Conservation (phyloP, 495 filamentous ascomycete species). For the Podospora didyma region DNA sequence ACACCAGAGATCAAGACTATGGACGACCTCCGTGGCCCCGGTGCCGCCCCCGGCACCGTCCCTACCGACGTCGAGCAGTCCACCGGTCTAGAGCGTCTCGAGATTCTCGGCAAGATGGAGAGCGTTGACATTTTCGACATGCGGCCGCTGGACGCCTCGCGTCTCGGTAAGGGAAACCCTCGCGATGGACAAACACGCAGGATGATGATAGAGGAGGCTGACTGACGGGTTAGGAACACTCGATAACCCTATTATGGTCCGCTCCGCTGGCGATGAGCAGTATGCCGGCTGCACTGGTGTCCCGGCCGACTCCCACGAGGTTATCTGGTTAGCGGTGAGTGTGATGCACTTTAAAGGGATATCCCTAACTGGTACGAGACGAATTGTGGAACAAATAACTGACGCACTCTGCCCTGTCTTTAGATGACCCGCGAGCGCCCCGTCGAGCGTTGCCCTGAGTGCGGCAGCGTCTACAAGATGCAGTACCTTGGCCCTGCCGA, state of each 20-base stretch:
- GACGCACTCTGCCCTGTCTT: background rate
- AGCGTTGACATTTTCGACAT: constrained; percentile 98
- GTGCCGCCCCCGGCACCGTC: constrained; percentile 75
- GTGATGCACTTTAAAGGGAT: too few species aligned
- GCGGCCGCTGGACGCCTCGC: constrained; percentile 87
- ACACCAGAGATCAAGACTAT: constrained; percentile 75
- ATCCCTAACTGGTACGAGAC: too few species aligned
- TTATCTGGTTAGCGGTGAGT: constrained; percentile 85
- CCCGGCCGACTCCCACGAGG: constrained; percentile 86
- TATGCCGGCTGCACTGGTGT: constrained; percentile 93
- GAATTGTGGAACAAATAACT: constrained; percentile 2
- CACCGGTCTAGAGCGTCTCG: constrained; percentile 95
- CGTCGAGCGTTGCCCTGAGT: constrained; percentile 89
- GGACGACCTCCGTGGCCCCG: constrained; percentile 78
- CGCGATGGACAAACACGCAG: background rate
- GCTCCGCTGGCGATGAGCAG: constrained; percentile 90
- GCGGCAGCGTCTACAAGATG: constrained; percentile 93
- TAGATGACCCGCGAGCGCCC: constrained; percentile 88
- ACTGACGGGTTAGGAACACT: constrained; percentile 64
- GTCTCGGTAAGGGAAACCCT: constrained; percentile 47
- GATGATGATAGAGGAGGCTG: background rate
- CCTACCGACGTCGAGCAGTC: constrained; percentile 91
- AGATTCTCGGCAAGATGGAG: constrained; percentile 99
- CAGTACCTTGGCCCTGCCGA: constrained; percentile 85
- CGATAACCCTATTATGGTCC: constrained; percentile 83